Conservation (phyloP, 352 stramenopile genomes). For the Pythium rhizo-oryzae region DNA sequence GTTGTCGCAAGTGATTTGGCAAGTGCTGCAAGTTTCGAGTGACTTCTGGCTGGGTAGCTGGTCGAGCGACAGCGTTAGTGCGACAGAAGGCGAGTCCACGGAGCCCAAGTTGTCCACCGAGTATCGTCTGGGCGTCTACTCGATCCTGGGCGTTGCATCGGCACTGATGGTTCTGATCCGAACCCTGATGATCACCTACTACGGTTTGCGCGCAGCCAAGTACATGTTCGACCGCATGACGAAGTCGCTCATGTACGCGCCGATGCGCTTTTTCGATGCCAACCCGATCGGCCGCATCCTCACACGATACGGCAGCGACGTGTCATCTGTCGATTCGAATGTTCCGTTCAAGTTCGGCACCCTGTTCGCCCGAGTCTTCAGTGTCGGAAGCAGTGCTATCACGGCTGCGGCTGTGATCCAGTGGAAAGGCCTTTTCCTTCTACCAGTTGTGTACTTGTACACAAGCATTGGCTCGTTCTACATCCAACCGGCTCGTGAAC, state of each 20-base stretch:
- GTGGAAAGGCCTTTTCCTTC: constrained; percentile 74
- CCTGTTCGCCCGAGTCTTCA: too few species aligned
- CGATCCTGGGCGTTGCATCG: background rate
- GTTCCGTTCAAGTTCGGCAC: constrained; percentile 40
- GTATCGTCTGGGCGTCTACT: background rate
- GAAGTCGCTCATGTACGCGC: constrained; percentile 84
- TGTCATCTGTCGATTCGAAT: constrained; percentile 91
- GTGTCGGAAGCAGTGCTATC: too few species aligned
- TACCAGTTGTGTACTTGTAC: constrained; percentile 85
- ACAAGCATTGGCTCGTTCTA: constrained; percentile 28
- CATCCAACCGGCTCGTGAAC: constrained; percentile 36
- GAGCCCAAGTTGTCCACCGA: background rate
- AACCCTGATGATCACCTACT: background rate
- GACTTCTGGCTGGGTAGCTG: constrained; percentile 92
- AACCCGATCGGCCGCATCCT: constrained; percentile 89
- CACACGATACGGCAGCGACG: constrained; percentile 91
- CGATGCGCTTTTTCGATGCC: constrained; percentile 94
- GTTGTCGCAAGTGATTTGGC: constrained; percentile 65
- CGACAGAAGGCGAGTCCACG: too few species aligned
- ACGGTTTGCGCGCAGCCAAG: background rate
- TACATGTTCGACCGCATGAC: constrained; percentile 88
- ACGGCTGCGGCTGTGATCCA: constrained; percentile 80
- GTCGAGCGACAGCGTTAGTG: constrained; percentile 32
- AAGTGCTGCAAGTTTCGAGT: constrained; percentile 75
- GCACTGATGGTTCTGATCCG: background rate